Evolutionary conservation across 768 basidiomycete species (phyloP).

Genomic region (Lentinula raphanica): DNA sequence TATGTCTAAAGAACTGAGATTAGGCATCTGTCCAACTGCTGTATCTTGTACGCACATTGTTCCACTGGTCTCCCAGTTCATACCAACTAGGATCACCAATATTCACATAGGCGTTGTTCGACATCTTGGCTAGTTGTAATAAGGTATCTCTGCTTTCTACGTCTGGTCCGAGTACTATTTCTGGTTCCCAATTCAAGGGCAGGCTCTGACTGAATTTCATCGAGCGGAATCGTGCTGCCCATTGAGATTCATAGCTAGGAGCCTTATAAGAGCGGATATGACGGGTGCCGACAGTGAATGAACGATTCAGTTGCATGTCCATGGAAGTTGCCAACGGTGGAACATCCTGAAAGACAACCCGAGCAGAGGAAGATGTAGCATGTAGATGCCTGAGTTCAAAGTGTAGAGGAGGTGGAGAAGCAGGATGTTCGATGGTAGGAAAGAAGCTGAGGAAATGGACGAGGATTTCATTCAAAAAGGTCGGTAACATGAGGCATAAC

Average conservation of each 20-base stretch:
- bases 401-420: slow-evolving; percentile 20
- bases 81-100: slow-evolving; percentile 72
- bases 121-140: slow-evolving; percentile 87
- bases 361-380: slow-evolving; percentile 39
- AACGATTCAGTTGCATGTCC: slow-evolving; percentile 10
- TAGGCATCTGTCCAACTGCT: neutral
- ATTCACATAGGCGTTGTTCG: slow-evolving; percentile 81
- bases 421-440: slow-evolving; percentile 10
- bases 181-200: slow-evolving; percentile 64
- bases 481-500: slow-evolving; percentile 38
- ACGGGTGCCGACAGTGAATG: slow-evolving; percentile 35
- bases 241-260: slow-evolving; percentile 40
- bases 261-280: slow-evolving; percentile 37
- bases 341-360: slow-evolving; percentile 53
- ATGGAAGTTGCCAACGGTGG: neutral
- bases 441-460: slow-evolving; percentile 35
- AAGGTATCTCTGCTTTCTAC: slow-evolving; percentile 71
- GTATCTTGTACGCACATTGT: slow-evolving; percentile 32
- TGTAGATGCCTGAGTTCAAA: slow-evolving; percentile 64
- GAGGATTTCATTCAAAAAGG: slow-evolving; percentile 42
- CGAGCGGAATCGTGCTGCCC: slow-evolving; percentile 40
- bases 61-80: slow-evolving; percentile 63
- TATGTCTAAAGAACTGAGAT: slow-evolving; percentile 42
- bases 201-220: slow-evolving; percentile 41
- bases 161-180: slow-evolving; percentile 70